Evolutionary conservation across 768 basidiomycete genomes (phyloP).

Genomic region (Lactarius psammicola): DNA sequence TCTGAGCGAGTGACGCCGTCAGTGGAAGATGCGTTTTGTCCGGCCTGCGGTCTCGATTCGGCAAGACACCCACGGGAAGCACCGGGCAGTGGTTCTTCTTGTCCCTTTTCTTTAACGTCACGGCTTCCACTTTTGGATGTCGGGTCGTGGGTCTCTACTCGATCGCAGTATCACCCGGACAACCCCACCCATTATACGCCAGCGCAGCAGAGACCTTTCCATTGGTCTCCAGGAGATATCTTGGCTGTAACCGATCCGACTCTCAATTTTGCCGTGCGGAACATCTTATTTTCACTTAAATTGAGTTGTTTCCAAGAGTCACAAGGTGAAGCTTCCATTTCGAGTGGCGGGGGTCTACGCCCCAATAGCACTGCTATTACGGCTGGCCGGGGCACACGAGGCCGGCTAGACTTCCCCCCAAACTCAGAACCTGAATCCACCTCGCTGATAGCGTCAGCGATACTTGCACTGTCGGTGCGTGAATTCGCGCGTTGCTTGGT

Average conservation of each 20-base stretch:
- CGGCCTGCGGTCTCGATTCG: constrained; percentile 15
- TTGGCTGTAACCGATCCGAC: constrained; percentile 34
- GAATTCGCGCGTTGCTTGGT: constrained; percentile 20
- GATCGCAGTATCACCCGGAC: constrained; percentile 12
- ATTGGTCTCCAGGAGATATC: constrained; percentile 28
- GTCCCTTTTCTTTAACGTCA: constrained; percentile 6
- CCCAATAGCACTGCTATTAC: constrained; percentile 8
- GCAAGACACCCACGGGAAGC: constrained; percentile 15
- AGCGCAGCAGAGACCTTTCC: constrained; percentile 1
- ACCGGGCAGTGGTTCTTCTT: neutral
- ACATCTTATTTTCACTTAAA: constrained; percentile 9
- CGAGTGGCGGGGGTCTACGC: constrained; percentile 1
- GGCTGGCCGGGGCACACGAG: neutral
- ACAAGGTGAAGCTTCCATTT: neutral
- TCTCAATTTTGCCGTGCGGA: constrained; percentile 31
- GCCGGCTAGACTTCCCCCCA: neutral
- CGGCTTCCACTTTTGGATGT: constrained; percentile 24
- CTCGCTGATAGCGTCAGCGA: constrained; percentile 16
- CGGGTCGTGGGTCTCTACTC: neutral
- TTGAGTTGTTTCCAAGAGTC: constrained; percentile 15
- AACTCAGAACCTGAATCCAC: neutral
- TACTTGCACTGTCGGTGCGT: constrained; percentile 23
- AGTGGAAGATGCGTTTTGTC: constrained; percentile 16
- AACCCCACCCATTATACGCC: neutral
- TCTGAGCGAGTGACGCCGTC: constrained; percentile 10